Evolutionary conservation across 2,329 filamentous ascomycete genomes (phyloP).

Genomic region (Phyllosticta citriasiana): DNA sequence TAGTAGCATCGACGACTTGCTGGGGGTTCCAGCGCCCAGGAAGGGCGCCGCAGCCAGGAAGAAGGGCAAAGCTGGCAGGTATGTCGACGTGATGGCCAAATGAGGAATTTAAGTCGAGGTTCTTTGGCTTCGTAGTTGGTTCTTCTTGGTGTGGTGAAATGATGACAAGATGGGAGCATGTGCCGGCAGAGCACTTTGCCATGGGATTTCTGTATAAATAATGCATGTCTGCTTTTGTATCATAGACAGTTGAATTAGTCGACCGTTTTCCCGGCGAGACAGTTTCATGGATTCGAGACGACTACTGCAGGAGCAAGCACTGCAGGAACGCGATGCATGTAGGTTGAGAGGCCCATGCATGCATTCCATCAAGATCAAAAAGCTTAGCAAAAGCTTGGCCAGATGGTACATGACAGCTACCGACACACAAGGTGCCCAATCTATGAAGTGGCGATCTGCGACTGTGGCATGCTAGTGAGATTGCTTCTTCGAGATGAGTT

Average conservation of each 20-base stretch:
- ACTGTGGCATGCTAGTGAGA: too few relatives aligned
- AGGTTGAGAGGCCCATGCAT: too few relatives aligned
- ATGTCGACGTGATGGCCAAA: slow-evolving; percentile 87
- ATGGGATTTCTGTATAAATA: not conserved
- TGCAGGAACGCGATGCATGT: too few relatives aligned
- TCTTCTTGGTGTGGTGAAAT: not conserved
- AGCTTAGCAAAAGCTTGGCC: not conserved
- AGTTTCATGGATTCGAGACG: not conserved
- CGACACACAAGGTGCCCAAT: too few relatives aligned
- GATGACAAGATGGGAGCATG: not conserved
- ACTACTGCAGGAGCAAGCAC: too few relatives aligned
- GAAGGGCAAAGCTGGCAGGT: slow-evolving; percentile 76
- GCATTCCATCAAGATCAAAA: not conserved
- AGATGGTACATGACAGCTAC: too few relatives aligned
- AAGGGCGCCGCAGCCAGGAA: slow-evolving; percentile 47
- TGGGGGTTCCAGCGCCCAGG: slow-evolving; percentile 63
- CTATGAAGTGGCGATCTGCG: too few relatives aligned
- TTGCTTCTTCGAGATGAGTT: too few relatives aligned
- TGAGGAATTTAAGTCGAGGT: not conserved
- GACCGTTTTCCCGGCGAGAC: not conserved
- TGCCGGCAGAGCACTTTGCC: not conserved
- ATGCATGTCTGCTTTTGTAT: not conserved
- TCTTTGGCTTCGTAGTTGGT: not conserved
- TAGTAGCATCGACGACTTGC: slow-evolving; percentile 88
- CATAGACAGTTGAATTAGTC: not conserved